phyloP scores from a whole-genome alignment of 176 grass and related monocot species.

The Rhynchospora pubera region DNA sequence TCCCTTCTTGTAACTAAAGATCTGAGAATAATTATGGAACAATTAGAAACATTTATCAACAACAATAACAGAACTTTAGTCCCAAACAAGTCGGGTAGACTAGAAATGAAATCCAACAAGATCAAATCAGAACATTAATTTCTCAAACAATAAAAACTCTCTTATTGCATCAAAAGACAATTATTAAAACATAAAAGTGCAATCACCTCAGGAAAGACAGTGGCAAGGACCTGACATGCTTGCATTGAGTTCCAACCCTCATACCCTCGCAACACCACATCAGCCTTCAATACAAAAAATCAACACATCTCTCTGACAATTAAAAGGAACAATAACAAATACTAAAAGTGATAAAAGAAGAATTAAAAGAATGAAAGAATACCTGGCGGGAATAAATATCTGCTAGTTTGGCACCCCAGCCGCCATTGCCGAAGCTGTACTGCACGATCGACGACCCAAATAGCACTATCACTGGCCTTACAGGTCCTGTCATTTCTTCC shows the following conservation, averaged over 20 bases:
- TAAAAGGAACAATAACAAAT: neutral
- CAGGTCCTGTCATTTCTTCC: slow-evolving; percentile 3
- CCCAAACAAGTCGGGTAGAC: too few species aligned
- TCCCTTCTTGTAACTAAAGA: too few species aligned
- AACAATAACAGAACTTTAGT: too few species aligned
- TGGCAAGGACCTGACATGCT: neutral
- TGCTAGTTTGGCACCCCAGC: slow-evolving; percentile 8
- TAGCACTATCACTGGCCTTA: slow-evolving; percentile 1
- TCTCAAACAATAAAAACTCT: too few species aligned
- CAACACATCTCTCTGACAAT: neutral
- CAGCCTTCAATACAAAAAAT: neutral
- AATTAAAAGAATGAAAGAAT: too few species aligned
- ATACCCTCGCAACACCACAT: slow-evolving; percentile 20
- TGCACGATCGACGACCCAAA: slow-evolving; percentile 18
- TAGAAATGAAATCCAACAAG: too few species aligned
- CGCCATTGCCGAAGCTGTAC: neutral
- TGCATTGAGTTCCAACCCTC: neutral
- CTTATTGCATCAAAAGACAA: too few species aligned
- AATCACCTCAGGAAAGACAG: neutral
- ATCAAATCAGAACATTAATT: too few species aligned
- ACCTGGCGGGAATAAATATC: slow-evolving; percentile 1
- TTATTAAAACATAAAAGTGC: too few species aligned
- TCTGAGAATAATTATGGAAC: too few species aligned
- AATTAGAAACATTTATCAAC: too few species aligned
- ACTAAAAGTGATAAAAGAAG: neutral